Conservation (phyloP, 352 stramenopile genomes). For the Globisporangium nodosum region DNA sequence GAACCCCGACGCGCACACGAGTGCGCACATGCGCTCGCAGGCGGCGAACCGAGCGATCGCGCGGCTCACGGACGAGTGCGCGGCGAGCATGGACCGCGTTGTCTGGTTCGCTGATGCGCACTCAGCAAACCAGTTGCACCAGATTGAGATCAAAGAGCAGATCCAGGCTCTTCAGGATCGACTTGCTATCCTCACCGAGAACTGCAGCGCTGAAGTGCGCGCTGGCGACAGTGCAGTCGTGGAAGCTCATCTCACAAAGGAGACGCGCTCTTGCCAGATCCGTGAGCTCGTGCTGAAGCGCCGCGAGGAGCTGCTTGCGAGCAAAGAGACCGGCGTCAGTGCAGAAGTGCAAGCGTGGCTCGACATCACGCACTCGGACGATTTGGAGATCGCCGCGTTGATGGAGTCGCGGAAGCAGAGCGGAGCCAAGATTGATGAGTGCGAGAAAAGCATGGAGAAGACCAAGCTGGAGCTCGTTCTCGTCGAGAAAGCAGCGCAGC, state of each 20-base stretch:
- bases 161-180: constrained; percentile 24
- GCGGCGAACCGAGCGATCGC: constrained; percentile 38
- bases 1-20: constrained; percentile 7
- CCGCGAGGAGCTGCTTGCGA: constrained; percentile 20
- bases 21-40: constrained; percentile 24
- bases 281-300: constrained; percentile 26
- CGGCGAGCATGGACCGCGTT: constrained; percentile 31
- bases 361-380: constrained; percentile 29
- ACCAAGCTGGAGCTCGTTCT: constrained; percentile 25
- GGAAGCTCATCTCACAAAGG: constrained; percentile 22
- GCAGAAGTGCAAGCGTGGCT: constrained; percentile 26
- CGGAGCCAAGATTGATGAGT: constrained; percentile 16
- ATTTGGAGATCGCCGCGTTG: constrained; percentile 27
- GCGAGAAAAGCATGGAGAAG: constrained; percentile 12
- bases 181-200: constrained; percentile 13
- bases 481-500: constrained; percentile 21
- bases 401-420: constrained; percentile 22
- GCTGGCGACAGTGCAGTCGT: constrained; percentile 17
- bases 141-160: constrained; percentile 12
- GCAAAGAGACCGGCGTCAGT: constrained; percentile 25
- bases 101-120: constrained; percentile 21
- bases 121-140: constrained; percentile 13
- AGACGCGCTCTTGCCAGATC: constrained; percentile 25
- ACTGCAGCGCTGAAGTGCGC: constrained; percentile 19
- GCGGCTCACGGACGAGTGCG: constrained; percentile 31